Evolutionary conservation across 345 rosid genomes (phyloP).

Genomic region (Salix dunnii): DNA sequence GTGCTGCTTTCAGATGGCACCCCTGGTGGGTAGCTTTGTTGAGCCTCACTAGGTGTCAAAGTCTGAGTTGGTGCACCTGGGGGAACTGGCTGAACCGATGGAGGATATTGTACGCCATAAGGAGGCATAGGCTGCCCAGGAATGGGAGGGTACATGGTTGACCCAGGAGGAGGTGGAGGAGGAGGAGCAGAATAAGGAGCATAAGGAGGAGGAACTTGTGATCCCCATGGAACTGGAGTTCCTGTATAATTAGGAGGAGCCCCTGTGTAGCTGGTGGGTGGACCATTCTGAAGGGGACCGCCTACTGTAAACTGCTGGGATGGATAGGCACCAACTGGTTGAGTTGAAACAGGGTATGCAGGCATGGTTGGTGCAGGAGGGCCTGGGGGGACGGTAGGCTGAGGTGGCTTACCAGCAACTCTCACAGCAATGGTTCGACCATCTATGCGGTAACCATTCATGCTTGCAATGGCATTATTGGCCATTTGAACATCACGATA

Average conservation of each 20-base stretch:
- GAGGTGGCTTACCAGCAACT: slow-evolving; percentile 95
- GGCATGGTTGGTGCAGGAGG: slow-evolving; percentile 61
- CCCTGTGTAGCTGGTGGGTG: slow-evolving; percentile 49
- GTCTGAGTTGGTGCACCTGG: slow-evolving; percentile 56
- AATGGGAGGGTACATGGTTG: slow-evolving; percentile 54
- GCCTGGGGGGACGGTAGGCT: slow-evolving; percentile 75
- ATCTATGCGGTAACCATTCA: slow-evolving; percentile 83
- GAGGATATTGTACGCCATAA: slow-evolving; percentile 78
- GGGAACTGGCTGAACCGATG: slow-evolving; percentile 61
- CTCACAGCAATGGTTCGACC: slow-evolving; percentile 91
- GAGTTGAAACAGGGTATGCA: slow-evolving; percentile 57
- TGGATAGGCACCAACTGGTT: slow-evolving; percentile 67
- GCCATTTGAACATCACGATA: slow-evolving; percentile 86
- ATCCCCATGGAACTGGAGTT: slow-evolving; percentile 83
- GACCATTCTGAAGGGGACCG: slow-evolving; percentile 58
- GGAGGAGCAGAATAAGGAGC: slow-evolving; percentile 69
- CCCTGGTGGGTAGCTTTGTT: slow-evolving; percentile 85
- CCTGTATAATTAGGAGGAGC: slow-evolving; percentile 29
- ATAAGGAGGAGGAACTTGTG: slow-evolving; percentile 75
- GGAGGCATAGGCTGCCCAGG: slow-evolving; percentile 94
- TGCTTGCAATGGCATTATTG: slow-evolving; percentile 69
- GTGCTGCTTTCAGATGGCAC: slow-evolving; percentile 64
- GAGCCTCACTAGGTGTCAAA: slow-evolving; percentile 57
- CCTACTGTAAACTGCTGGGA: slow-evolving; percentile 72
- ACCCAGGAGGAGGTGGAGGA: slow-evolving; percentile 68